phyloP scores from a whole-genome alignment of 345 rosid species.

The sweet orange (Citrus sinensis) region DVS_A1.0 CM039162.1:25389001-25389500 shows the following conservation, averaged over 20 bases:
- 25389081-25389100: neutral
- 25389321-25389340: neutral
- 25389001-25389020: neutral
- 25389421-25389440: neutral
- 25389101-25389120: neutral
- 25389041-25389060: neutral
- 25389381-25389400: neutral
- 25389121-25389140: neutral
- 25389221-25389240: neutral
- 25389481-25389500: conserved; percentile 52
- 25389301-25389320: neutral
- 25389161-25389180: neutral
- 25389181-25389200: neutral
- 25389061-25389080: neutral
- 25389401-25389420: neutral
- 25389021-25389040: neutral
- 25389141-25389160: neutral
- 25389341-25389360: neutral
- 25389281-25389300: neutral
- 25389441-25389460: conserved; percentile 1
- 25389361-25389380: neutral
- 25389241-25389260: neutral
- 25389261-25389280: neutral
- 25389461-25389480: conserved; percentile 59
- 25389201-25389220: neutral